Evolutionary conservation across 208 protist genomes (phyloP).

Genomic region (Acanthamoeba castellanii): DNA sequence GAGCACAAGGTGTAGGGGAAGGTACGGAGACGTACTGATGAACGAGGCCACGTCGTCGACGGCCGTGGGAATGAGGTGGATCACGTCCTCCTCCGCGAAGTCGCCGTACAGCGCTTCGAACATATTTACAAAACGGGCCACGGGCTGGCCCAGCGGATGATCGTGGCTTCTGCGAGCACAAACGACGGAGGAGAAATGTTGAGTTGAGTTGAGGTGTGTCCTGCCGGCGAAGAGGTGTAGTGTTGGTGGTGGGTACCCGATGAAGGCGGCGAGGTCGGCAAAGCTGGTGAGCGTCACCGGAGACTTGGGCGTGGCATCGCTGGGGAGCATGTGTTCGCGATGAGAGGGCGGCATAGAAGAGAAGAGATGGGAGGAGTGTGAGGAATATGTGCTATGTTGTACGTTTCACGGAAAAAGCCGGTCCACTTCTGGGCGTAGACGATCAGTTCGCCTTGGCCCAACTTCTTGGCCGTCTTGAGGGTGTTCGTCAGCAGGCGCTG

Average conservation of each 20-base stretch:
- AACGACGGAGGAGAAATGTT: not conserved
- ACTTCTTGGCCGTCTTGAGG: not conserved
- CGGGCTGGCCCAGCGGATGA: not conserved
- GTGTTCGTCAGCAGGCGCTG: not conserved
- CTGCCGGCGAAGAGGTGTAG: not conserved
- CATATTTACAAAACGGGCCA: constrained; percentile 28
- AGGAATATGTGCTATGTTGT: not conserved
- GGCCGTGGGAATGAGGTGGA: constrained; percentile 10
- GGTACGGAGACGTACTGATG: not conserved
- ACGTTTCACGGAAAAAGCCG: not conserved
- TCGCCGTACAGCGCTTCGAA: constrained; percentile 25
- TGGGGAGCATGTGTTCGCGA: not conserved
- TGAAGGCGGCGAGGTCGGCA: not conserved
- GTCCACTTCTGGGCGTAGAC: not conserved
- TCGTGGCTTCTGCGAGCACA: not conserved
- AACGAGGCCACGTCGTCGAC: constrained; percentile 56
- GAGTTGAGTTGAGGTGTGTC: not conserved
- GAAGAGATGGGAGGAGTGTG: not conserved
- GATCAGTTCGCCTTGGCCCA: not conserved
- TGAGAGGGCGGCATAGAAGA: not conserved
- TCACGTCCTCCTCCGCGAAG: not conserved
- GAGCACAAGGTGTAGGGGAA: not conserved
- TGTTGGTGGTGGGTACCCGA: not conserved
- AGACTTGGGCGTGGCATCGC: not conserved
- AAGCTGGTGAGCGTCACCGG: not conserved